phyloP scores from a whole-genome alignment of 1,284 basidiomycete genomes.

The Malassezia globosa region DNA sequence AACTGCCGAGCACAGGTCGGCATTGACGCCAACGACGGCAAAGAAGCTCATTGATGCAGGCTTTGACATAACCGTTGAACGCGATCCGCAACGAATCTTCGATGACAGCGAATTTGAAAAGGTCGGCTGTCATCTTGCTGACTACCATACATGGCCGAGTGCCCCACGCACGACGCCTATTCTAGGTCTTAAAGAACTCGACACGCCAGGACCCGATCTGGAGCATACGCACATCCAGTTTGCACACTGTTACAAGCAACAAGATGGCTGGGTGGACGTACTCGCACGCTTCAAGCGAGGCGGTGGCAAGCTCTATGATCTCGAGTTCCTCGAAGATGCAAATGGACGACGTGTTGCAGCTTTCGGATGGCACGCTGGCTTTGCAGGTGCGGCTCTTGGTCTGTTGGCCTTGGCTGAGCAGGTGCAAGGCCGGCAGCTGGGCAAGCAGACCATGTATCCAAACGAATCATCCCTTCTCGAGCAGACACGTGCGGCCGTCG shows the following conservation, averaged over 20 bases:
- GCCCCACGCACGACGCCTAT: slow-evolving; percentile 69
- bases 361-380: slow-evolving; percentile 96
- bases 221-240: slow-evolving; percentile 87
- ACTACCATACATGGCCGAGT: slow-evolving; percentile 77
- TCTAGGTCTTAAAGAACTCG: slow-evolving; percentile 90
- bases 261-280: slow-evolving; percentile 82
- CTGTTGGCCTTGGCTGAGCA: slow-evolving; percentile 63
- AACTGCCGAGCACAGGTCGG: slow-evolving; percentile 67
- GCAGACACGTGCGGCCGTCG: slow-evolving; percentile 54
- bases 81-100: slow-evolving; percentile 90
- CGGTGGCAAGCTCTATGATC: slow-evolving; percentile 79
- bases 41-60: slow-evolving; percentile 80
- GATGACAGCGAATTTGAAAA: slow-evolving; percentile 82
- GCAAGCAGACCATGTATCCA: slow-evolving; percentile 67
- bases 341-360: slow-evolving; percentile 86
- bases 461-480: slow-evolving; percentile 51
- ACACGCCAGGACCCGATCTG: slow-evolving; percentile 50
- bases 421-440: slow-evolving; percentile 25
- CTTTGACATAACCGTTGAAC: slow-evolving; percentile 82
- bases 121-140: slow-evolving; percentile 82
- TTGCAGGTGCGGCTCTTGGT: slow-evolving; percentile 89
- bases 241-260: slow-evolving; percentile 95
- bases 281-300: slow-evolving; percentile 79
- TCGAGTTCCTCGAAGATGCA: slow-evolving; percentile 87
- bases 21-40: slow-evolving; percentile 83